phyloP scores from a whole-genome alignment of 2,329 filamentous ascomycete species.

The Penicillium hordei region DNA sequence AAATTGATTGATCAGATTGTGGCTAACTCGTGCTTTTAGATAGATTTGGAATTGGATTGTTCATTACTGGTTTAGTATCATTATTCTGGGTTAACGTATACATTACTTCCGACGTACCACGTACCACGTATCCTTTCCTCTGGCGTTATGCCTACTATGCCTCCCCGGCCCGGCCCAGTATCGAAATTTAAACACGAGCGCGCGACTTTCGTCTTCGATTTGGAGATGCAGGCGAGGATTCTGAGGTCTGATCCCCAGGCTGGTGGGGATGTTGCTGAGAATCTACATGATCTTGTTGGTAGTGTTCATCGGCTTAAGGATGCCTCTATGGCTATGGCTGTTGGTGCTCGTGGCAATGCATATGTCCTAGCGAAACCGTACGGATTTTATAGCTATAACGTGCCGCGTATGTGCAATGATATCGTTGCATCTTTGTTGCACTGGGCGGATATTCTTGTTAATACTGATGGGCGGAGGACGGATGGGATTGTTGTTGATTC shows the following conservation, averaged over 20 bases:
- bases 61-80: background rate
- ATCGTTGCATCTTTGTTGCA: conserved; percentile 4
- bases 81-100: background rate
- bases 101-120: background rate
- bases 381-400: background rate
- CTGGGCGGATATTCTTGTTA: conserved; percentile 8
- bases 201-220: background rate
- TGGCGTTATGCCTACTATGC: background rate
- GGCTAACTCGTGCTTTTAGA: conserved; percentile 4
- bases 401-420: conserved; percentile 1
- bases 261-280: conserved; percentile 11
- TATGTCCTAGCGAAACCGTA: conserved; percentile 1
- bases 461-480: conserved; percentile 2
- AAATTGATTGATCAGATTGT: background rate
- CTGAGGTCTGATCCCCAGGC: conserved; percentile 5
- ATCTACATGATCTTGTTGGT: conserved; percentile 11
- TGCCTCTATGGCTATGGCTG: conserved; percentile 1
- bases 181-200: background rate
- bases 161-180: background rate
- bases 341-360: background rate
- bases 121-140: background rate
- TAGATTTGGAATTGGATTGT: background rate
- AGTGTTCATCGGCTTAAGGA: background rate
- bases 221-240: background rate
- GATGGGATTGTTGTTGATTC: background rate